These are phyloP conservation scores for Smallanthus sonchifolius DNA, from an alignment of 129 eudicot genomes.

Conservation along the genomic window DNA sequence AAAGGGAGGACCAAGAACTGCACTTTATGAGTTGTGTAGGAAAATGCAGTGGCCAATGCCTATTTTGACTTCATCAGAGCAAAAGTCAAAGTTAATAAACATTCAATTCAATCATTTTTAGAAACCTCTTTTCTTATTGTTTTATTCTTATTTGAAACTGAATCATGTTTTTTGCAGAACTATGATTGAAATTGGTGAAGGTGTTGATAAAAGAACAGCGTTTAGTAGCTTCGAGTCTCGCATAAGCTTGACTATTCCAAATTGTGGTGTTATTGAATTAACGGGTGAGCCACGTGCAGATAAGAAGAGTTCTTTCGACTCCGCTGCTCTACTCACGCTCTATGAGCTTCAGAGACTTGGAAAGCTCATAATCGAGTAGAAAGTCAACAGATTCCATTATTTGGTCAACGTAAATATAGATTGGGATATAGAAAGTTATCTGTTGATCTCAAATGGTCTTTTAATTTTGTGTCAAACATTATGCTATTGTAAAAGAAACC, in stretches of 20 bases:
- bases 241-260: constrained; percentile 59
- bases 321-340: constrained; percentile 73
- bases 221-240: constrained; percentile 52
- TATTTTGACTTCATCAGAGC: constrained; percentile 44
- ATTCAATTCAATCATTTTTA: neutral
- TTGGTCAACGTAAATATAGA: neutral
- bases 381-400: neutral
- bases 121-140: neutral
- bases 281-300: constrained; percentile 64
- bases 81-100: constrained; percentile 51
- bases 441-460: constrained; percentile 8
- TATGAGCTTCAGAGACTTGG: constrained; percentile 52
- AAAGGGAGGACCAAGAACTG: constrained; percentile 76
- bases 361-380: constrained; percentile 35
- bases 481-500: constrained; percentile 16
- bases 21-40: constrained; percentile 64
- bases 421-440: neutral
- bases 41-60: constrained; percentile 86
- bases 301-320: constrained; percentile 75
- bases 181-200: constrained; percentile 48
- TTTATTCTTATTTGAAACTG: neutral
- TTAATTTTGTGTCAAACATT: neutral
- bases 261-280: constrained; percentile 40
- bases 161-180: constrained; percentile 31
- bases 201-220: constrained; percentile 35